Evolutionary conservation across 2,329 filamentous ascomycete species (phyloP), one percentile per base, ranked within the genome.

Genomic region (Exophiala calicioides): DNA sequence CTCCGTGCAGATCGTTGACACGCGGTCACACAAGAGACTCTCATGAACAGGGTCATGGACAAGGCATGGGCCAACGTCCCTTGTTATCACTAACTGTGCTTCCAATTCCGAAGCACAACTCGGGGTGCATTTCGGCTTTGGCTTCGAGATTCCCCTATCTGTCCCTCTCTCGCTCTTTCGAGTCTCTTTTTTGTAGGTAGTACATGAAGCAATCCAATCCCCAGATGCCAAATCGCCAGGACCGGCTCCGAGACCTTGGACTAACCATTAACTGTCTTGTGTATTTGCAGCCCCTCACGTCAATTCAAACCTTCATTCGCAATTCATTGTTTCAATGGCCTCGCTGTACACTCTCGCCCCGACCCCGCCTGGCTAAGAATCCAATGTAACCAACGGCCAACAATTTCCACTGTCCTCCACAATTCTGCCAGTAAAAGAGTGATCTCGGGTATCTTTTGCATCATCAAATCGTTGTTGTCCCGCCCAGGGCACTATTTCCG

Each of bases 401-500:
- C 15, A 18, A 26, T 12, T 38, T 23, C 19, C 26, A 21, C 27
- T 13, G 34, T 33, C 18, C 37, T 21, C 34, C 44, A 39, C 29
- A 24, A 34, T 35, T 26, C 13, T 35, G 34, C 15, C 42, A 19
- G 23, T 16, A 48, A 51, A 48, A 38, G 51, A 54, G 51, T 36
- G 51, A 42, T 47, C 29, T 31, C 26, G 44, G 47, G 43, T 50
- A 42, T 45, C 43, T 47, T 43, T 43, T 24, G 27, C 39, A 40
- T 49, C 50, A 31, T 52, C 33, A 52, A 48, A 29, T 49, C 44
- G 39, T 52, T 34, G 43, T n/a, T 38, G 16, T 30, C 18, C 32
- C 12, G 19, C 18, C n/a, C 36, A 38, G 18, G 33, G 18, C 26
- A 19, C 10, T 21, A n/a, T 29, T 23, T 37, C 20, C 18, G 26